phyloP scores from a whole-genome alignment of 305 asterid genomes.

The Rubia peregrina region DNA sequence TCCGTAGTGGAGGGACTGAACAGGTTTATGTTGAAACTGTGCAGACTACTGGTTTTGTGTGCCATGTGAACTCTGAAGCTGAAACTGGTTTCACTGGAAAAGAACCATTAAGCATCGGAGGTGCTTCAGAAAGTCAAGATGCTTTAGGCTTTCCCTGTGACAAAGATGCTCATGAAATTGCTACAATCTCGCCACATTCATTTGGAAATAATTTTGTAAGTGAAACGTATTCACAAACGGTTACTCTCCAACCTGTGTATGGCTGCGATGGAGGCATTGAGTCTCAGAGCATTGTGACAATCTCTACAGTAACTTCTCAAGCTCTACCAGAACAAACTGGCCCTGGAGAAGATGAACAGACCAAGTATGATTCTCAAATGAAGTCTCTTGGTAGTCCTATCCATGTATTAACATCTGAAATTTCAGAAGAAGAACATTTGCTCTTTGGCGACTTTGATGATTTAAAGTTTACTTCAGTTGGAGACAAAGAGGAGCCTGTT shows the following conservation, averaged over 20 bases:
- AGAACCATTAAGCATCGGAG: slow-evolving; percentile 23
- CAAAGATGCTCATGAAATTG: slow-evolving; percentile 23
- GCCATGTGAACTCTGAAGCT: slow-evolving; percentile 22
- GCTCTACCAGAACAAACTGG: slow-evolving; percentile 18
- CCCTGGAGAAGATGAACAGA: slow-evolving; percentile 19
- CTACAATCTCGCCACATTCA: slow-evolving; percentile 17
- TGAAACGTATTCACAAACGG: slow-evolving; percentile 29
- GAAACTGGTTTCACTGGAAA: slow-evolving; percentile 17
- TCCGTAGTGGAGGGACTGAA: slow-evolving; percentile 5
- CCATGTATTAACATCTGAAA: slow-evolving; percentile 28
- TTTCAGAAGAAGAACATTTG: slow-evolving; percentile 45
- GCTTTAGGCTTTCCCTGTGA: slow-evolving; percentile 19
- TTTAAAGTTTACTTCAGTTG: slow-evolving; percentile 16
- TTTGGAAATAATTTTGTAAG: slow-evolving; percentile 26
- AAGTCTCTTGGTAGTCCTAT: slow-evolving; percentile 16
- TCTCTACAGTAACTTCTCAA: slow-evolving; percentile 25
- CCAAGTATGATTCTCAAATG: slow-evolving; percentile 18
- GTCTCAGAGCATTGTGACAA: slow-evolving; percentile 21
- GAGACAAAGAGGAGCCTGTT: slow-evolving; percentile 25
- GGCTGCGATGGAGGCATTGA: slow-evolving; percentile 29
- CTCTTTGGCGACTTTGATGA: slow-evolving; percentile 52
- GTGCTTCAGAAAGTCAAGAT: slow-evolving; percentile 22
- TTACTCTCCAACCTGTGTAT: slow-evolving; percentile 26
- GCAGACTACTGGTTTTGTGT: slow-evolving; percentile 17
- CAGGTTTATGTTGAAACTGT: slow-evolving; percentile 14